A percentile compares a stretch with the other conserved stretches of the same genome.
Conservation (phyloP, 441 rosid genomes). For the Jatropha multifida region DNA sequence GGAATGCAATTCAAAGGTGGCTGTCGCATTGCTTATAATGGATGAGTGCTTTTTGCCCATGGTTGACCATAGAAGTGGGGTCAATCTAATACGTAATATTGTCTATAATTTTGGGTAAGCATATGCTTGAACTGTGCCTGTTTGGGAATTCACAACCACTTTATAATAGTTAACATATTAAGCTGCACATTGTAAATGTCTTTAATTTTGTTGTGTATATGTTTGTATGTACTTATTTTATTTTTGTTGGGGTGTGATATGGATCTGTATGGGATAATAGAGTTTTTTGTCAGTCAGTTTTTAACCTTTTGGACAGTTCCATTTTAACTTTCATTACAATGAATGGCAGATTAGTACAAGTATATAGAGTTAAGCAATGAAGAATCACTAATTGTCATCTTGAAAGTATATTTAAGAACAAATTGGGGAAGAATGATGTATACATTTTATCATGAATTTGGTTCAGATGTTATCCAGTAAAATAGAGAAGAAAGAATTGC, state of each 20-base stretch:
- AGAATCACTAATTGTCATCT: not conserved
- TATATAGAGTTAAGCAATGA: not conserved
- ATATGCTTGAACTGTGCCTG: not conserved
- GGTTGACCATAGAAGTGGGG: slow-evolving; percentile 82
- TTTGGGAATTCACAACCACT: not conserved
- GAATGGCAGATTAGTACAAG: not conserved
- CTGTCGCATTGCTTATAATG: slow-evolving; percentile 86
- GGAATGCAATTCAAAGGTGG: slow-evolving; percentile 82
- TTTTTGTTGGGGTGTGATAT: not conserved
- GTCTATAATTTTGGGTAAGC: slow-evolving; percentile 86
- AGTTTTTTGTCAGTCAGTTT: too few relatives aligned
- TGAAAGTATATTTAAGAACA: not conserved
- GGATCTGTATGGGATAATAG: too few relatives aligned
- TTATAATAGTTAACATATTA: not conserved
- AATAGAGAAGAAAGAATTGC: not conserved
- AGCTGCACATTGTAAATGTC: not conserved
- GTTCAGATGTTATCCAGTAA: slow-evolving; percentile 3
- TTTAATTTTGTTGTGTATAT: not conserved
- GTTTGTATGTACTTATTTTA: not conserved
- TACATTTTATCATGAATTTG: slow-evolving; percentile 8
- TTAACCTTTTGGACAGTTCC: too few relatives aligned
- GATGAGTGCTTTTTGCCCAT: slow-evolving; percentile 94
- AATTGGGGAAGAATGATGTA: not conserved
- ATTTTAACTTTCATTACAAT: too few relatives aligned
- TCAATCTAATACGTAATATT: slow-evolving; percentile 78